Base-by-base conservation (phyloP, 441 rosid genomes). In the Pelargonium citronellum region DNA sequence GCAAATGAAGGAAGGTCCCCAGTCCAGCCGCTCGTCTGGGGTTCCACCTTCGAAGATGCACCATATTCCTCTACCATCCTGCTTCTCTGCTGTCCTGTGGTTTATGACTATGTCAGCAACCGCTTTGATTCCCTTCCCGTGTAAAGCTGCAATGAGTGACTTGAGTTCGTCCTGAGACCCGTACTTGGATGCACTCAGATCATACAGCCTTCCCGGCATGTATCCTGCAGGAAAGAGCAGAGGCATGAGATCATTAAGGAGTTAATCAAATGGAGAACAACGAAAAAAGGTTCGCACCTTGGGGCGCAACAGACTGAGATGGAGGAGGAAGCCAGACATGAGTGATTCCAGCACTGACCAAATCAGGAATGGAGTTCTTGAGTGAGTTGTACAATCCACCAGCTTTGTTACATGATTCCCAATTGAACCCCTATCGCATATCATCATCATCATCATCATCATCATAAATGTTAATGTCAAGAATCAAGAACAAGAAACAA, bases 11-110 rank as follows among this genome's bases (percentile, higher is more conserved):
- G 89, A 84, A 2, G 96, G 91, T 0, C 86, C 95, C 96, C 94
- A 92, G 51, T 90, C 98, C 1, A 92, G 85, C 47, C 91, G 91
- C 66, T 67, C 81, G 68, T 92, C 95, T 0, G 81, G 68, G 30
- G 93, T 90, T 30, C 95, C 96, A 7, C 98, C 98, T 83, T 90
- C 95, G 57, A 90, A 92, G 34, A 77, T 83, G 82, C 87, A 75
- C 72, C 79, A 89, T 17, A 87, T 89, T 47, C 96, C 94, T 44
- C 84, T 79, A 22, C 71, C 78, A 15, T 92, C 98, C 80, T 86
- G 67, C 71, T 76, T 85, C 81, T 80, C 91, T 1, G 90, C 96
- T 2, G 98, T 92, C 79, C 96, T 80, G 72, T 91, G 97, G 80
- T 91, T 92, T 44, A 91, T 87, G 19, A 91, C 97, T 43, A 91